A percentile compares a stretch with the other conserved stretches of the same genome.
Evolutionary conservation across 345 rosid species (phyloP).

Genomic region (Boechera divaricarpa): DNA sequence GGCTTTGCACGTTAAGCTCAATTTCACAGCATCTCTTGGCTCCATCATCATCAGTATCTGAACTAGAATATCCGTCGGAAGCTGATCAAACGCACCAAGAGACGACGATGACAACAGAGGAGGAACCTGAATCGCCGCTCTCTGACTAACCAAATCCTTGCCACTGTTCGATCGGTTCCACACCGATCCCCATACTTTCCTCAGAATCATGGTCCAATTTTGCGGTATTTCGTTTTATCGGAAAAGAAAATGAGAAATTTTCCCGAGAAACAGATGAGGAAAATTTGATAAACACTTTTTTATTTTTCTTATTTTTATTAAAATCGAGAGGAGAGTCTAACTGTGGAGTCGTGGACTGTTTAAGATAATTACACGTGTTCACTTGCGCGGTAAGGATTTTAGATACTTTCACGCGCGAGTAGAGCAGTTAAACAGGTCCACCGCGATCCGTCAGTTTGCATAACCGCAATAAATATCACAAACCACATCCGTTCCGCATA

Average conservation of each 20-base stretch:
- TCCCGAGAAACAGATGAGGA: constrained; percentile 30
- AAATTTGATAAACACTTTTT: background rate
- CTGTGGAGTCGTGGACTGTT: constrained; percentile 15
- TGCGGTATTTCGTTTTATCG: background rate
- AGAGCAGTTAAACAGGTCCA: too few species aligned
- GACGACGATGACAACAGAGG: constrained; percentile 40
- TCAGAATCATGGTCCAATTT: constrained; percentile 49
- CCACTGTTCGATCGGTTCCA: constrained; percentile 42
- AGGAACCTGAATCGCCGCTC: constrained; percentile 20
- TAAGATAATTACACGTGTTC: background rate
- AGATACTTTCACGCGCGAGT: background rate
- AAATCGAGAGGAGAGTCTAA: constrained; percentile 2
- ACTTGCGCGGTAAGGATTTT: background rate
- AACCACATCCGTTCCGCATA: too few species aligned
- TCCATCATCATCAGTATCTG: constrained; percentile 64
- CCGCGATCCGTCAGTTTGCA: too few species aligned
- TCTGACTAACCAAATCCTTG: constrained; percentile 16
- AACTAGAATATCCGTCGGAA: constrained; percentile 68
- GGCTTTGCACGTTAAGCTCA: constrained; percentile 53
- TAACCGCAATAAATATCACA: too few species aligned
- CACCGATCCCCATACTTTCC: constrained; percentile 58
- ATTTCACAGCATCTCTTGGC: constrained; percentile 66
- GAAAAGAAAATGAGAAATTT: constrained; percentile 13
- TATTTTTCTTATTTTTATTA: background rate
- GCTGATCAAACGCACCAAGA: constrained; percentile 61